Conservation (phyloP, 192 early-diverging fungal species). For the Backusella mclennaniae region DNA sequence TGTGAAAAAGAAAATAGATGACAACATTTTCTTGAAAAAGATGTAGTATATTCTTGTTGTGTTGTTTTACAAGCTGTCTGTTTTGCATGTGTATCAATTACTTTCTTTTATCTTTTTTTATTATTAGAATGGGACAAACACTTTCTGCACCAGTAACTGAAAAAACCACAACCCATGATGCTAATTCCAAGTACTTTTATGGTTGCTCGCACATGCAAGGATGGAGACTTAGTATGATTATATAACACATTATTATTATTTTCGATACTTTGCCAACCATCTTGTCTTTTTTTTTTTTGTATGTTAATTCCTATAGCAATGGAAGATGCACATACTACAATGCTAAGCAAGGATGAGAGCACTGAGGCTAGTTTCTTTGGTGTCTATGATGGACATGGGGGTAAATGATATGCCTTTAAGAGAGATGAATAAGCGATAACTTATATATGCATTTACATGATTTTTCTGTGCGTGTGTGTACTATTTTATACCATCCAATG, state of each 20-base stretch:
- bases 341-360: slow-evolving; percentile 63
- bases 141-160: slow-evolving; percentile 91
- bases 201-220: slow-evolving; percentile 96
- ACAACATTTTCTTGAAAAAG: background rate
- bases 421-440: background rate
- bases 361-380: slow-evolving; percentile 84
- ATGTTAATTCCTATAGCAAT: slow-evolving; percentile 59
- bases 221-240: slow-evolving; percentile 78
- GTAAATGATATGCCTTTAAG: slow-evolving; percentile 32
- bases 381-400: slow-evolving; percentile 97
- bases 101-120: background rate
- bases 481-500: background rate
- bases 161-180: slow-evolving; percentile 76
- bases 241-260: background rate
- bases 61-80: background rate
- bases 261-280: background rate
- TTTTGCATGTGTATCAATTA: background rate
- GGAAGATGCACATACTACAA: slow-evolving; percentile 96
- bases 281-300: background rate
- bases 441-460: background rate
- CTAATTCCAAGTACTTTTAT: slow-evolving; percentile 78
- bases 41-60: background rate
- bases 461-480: background rate
- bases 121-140: slow-evolving; percentile 86
- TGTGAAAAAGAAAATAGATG: background rate